Evolutionary conservation across 2,329 filamentous ascomycete genomes (phyloP).

Genomic region (Aspergillus sp.): DNA sequence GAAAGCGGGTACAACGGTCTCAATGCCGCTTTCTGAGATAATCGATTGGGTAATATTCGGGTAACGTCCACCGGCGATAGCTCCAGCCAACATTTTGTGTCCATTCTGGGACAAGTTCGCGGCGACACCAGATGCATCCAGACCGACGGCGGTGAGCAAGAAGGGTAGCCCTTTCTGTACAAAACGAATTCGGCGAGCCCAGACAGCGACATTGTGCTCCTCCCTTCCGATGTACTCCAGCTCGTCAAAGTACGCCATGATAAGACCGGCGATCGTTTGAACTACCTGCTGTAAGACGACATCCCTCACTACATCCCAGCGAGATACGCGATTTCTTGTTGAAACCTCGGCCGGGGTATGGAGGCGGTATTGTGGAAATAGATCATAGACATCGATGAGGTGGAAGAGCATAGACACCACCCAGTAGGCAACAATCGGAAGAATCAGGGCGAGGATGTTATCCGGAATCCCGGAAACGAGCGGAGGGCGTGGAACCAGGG

Average conservation of each 20-base stretch:
- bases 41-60: slow-evolving; percentile 65
- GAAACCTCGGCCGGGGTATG: slow-evolving; percentile 91
- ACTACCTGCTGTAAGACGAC: slow-evolving; percentile 90
- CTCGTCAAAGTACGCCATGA: slow-evolving; percentile 70
- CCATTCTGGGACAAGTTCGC: slow-evolving; percentile 67
- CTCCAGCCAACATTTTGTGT: slow-evolving; percentile 73
- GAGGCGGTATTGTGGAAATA: slow-evolving; percentile 86
- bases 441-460: slow-evolving; percentile 71
- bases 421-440: slow-evolving; percentile 88
- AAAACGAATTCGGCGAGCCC: slow-evolving; percentile 79
- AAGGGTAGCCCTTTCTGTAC: slow-evolving; percentile 75
- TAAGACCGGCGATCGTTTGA: slow-evolving; percentile 70
- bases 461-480: slow-evolving; percentile 79
- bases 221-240: slow-evolving; percentile 73
- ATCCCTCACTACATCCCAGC: slow-evolving; percentile 84
- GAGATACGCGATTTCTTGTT: slow-evolving; percentile 81
- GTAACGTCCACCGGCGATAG: slow-evolving; percentile 77
- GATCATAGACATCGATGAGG: slow-evolving; percentile 77
- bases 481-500: slow-evolving; percentile 66
- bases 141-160: slow-evolving; percentile 67
- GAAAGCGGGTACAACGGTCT: slow-evolving; percentile 65
- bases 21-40: slow-evolving; percentile 51
- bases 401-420: slow-evolving; percentile 81
- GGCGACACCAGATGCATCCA: slow-evolving; percentile 74
- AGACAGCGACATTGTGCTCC: slow-evolving; percentile 83